A percentile compares a stretch with the other conserved stretches of the same genome.
These are phyloP conservation scores for Mitragyna speciosa DNA, from an alignment of 257 asterid genomes.

Conservation along the genomic window DNA sequence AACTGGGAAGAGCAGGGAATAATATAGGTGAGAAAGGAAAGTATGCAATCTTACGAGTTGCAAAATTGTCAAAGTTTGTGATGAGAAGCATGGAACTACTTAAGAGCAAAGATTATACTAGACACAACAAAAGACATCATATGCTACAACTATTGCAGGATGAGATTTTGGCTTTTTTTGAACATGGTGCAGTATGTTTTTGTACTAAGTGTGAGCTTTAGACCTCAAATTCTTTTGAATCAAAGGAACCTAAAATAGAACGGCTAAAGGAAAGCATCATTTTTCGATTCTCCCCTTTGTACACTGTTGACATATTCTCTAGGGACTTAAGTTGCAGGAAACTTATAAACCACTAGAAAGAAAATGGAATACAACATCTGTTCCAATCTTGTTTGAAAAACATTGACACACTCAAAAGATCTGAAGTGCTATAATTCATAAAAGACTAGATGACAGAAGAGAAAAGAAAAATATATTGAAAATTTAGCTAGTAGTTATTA, in stretches of 20 bases:
- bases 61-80: too few relatives aligned
- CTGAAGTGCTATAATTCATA: background rate
- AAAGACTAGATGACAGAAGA: background rate
- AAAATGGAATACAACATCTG: constrained; percentile 1
- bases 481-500: background rate
- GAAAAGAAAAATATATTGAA: background rate
- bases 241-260: background rate
- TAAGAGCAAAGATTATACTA: background rate
- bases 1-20: too few relatives aligned
- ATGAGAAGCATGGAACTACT: background rate
- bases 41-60: too few relatives aligned
- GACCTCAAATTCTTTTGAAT: background rate
- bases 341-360: background rate
- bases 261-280: constrained; percentile 1
- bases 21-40: too few relatives aligned
- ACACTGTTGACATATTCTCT: constrained; percentile 6
- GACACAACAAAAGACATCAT: too few relatives aligned
- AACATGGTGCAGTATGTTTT: background rate
- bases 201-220: background rate
- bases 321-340: background rate
- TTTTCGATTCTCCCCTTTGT: background rate
- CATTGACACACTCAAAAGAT: background rate
- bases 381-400: background rate
- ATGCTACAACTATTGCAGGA: background rate
- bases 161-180: background rate